Percentiles rank a stretch among this genome's conserved stretches.
Conservation (phyloP, 495 filamentous ascomycete species). For the Daldinia concentrica region DNA sequence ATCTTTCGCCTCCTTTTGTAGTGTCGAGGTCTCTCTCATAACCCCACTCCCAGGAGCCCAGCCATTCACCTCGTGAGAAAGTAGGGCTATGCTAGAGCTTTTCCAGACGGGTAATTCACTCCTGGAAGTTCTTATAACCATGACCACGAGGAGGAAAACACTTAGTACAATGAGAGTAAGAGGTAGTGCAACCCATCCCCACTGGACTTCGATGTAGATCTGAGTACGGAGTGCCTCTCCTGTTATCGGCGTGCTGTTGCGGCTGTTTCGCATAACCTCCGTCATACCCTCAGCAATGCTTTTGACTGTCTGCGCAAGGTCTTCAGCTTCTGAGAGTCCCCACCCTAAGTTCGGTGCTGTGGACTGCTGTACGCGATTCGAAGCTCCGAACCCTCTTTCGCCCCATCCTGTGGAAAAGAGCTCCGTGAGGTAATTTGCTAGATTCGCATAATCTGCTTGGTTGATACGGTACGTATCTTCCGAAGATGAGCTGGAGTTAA, state of each 20-base stretch:
- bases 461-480: background rate
- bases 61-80: conserved; percentile 3
- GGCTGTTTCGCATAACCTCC: conserved; percentile 3
- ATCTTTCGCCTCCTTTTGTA: conserved; percentile 1
- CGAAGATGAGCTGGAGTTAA: background rate
- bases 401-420: conserved; percentile 3
- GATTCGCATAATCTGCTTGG: conserved; percentile 1
- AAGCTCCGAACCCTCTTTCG: background rate
- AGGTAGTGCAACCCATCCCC: conserved; percentile 5
- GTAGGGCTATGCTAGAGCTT: background rate
- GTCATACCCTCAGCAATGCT: conserved; percentile 5
- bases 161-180: background rate
- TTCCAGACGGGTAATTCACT: conserved; percentile 9
- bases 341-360: background rate
- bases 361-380: background rate
- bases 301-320: background rate
- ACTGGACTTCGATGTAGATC: conserved; percentile 4
- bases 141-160: background rate
- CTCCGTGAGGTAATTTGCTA: background rate
- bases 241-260: conserved; percentile 1
- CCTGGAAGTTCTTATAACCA: background rate
- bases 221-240: background rate
- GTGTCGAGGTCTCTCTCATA: background rate
- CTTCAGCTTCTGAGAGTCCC: background rate
- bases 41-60: background rate